Evolutionary conservation across 371 early-diverging fungal genomes (phyloP).

Genomic region (Nematocida ironsii): DNA sequence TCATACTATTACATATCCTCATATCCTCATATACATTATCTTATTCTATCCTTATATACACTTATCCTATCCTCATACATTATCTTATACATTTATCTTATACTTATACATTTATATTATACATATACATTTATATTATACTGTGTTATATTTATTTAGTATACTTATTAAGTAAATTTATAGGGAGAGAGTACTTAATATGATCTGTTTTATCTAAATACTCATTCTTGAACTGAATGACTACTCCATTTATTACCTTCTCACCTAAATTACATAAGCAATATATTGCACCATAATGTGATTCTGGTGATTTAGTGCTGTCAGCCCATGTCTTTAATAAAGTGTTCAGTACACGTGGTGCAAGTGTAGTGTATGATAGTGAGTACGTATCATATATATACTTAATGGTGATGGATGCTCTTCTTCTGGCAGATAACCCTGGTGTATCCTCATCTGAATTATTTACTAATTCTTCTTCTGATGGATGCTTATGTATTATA

Average conservation of each 20-base stretch:
- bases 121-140: background rate
- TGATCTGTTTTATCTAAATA: slow-evolving; percentile 47
- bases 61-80: no score
- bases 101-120: no score
- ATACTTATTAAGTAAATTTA: slow-evolving; percentile 25
- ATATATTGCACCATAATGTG: slow-evolving; percentile 67
- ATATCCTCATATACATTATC: no score
- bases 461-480: background rate
- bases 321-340: slow-evolving; percentile 69
- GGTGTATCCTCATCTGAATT: background rate
- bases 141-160: background rate
- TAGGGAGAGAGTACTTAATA: slow-evolving; percentile 43
- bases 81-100: no score
- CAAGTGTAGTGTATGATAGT: slow-evolving; percentile 67
- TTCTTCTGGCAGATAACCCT: slow-evolving; percentile 51
- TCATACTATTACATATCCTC: no score
- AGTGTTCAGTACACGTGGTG: slow-evolving; percentile 69
- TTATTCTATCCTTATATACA: no score
- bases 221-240: slow-evolving; percentile 47
- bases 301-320: slow-evolving; percentile 58
- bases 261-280: slow-evolving; percentile 61
- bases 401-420: slow-evolving; percentile 67
- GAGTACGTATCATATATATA: slow-evolving; percentile 68
- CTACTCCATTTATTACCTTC: slow-evolving; percentile 52
- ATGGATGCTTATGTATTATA: background rate